phyloP scores from a whole-genome alignment of 768 basidiomycete species.

The Lentinula aciculospora region DNA sequence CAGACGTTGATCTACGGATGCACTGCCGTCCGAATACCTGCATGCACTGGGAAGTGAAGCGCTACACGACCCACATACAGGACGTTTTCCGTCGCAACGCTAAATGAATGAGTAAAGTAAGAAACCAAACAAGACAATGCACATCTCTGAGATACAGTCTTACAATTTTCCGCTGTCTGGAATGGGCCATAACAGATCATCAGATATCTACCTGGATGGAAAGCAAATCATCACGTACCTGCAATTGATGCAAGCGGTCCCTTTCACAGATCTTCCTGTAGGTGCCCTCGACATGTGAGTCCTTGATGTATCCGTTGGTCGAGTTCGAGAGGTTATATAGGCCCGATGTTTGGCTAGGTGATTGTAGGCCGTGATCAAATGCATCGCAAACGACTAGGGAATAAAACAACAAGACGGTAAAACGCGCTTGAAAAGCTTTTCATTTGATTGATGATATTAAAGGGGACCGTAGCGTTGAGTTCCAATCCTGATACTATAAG shows the following conservation, averaged over 20 bases:
- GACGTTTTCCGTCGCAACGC: slow-evolving; percentile 16
- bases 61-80: slow-evolving; percentile 14
- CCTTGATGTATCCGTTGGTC: background rate
- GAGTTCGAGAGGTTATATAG: background rate
- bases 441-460: background rate
- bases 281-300: background rate
- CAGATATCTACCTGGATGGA: background rate
- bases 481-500: background rate
- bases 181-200: background rate
- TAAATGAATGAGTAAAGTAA: background rate
- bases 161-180: slow-evolving; percentile 5
- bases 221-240: slow-evolving; percentile 5
- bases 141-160: background rate
- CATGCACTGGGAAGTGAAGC: slow-evolving; percentile 14
- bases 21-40: slow-evolving; percentile 14
- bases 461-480: background rate
- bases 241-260: slow-evolving; percentile 14
- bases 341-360: background rate
- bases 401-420: background rate
- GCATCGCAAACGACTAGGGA: background rate
- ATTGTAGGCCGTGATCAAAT: slow-evolving; percentile 1
- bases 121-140: background rate
- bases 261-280: slow-evolving; percentile 6
- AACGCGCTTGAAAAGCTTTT: background rate
- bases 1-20: slow-evolving; percentile 1